Percentiles rank a stretch among this genome's conserved stretches.
These are phyloP conservation scores for Phytophthora litchii DNA, from an alignment of 352 stramenopile species.

Conservation along the genomic window DNA sequence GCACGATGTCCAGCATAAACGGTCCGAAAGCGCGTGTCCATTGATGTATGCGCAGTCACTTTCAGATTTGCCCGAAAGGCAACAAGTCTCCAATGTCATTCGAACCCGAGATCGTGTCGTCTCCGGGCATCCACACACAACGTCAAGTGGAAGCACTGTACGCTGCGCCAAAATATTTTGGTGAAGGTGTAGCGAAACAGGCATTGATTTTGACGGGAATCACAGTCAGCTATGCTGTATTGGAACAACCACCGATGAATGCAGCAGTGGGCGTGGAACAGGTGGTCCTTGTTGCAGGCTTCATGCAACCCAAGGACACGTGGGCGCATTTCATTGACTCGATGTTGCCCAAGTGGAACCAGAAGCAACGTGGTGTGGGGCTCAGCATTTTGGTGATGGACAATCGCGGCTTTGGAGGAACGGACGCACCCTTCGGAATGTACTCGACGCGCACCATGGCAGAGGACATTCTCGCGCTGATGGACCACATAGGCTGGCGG, in stretches of 20 bases:
- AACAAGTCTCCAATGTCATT: conserved; percentile 25
- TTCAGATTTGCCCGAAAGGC: conserved; percentile 17
- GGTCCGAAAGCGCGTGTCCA: conserved; percentile 30
- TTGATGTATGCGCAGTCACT: conserved; percentile 30
- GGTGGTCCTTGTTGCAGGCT: conserved; percentile 61
- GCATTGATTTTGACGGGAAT: conserved; percentile 47
- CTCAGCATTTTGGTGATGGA: conserved; percentile 61
- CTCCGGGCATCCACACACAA: conserved; percentile 43
- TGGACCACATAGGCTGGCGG: conserved; percentile 66
- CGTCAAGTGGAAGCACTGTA: conserved; percentile 61
- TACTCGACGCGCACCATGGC: conserved; percentile 69
- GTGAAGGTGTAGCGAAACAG: conserved; percentile 19
- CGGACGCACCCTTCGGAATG: conserved; percentile 42
- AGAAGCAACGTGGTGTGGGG: conserved; percentile 29
- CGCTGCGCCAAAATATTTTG: conserved; percentile 48
- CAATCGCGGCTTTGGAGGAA: conserved; percentile 62
- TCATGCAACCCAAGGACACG: conserved; percentile 59
- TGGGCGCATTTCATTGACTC: conserved; percentile 57
- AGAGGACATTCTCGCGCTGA: conserved; percentile 53
- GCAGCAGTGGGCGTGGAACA: conserved; percentile 40
- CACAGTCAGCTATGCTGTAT: conserved; percentile 55
- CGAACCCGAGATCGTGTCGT: conserved; percentile 28
- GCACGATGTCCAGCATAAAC: conserved; percentile 15
- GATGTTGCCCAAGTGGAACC: conserved; percentile 48
- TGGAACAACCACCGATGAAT: conserved; percentile 32